Conservation (phyloP, 1,139 yeast genomes). For the Yamadazyma dendronema region DNA sequence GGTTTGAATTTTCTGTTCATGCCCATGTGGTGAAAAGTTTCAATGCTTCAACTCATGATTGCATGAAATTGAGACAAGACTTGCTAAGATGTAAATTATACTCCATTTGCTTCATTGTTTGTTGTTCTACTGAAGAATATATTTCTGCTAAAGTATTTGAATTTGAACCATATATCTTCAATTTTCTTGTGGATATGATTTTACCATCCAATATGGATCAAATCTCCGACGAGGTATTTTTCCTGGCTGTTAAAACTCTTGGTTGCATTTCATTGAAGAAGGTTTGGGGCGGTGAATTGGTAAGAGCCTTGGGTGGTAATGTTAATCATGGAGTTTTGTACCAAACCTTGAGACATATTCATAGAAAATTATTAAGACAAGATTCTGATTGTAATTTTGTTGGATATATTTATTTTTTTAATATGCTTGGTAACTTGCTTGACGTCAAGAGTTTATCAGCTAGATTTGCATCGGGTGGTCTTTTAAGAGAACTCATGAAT, state of each 20-base stretch:
- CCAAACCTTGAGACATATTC: conserved; percentile 65
- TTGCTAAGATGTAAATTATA: conserved; percentile 64
- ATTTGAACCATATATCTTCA: conserved; percentile 71
- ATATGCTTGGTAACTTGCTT: conserved; percentile 56
- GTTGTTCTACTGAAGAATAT: conserved; percentile 51
- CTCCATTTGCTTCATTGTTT: conserved; percentile 57
- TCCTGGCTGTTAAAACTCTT: conserved; percentile 65
- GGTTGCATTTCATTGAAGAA: conserved; percentile 70
- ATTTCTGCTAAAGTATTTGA: conserved; percentile 69
- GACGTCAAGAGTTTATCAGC: conserved; percentile 52
- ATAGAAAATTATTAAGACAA: conserved; percentile 43
- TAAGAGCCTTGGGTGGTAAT: conserved; percentile 85
- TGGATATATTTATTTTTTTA: conserved; percentile 55
- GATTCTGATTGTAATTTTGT: conserved; percentile 36
- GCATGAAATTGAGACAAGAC: conserved; percentile 54
- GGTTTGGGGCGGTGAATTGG: conserved; percentile 73
- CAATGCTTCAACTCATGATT: conserved; percentile 53
- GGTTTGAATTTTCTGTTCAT: conserved; percentile 63
- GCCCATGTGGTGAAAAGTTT: conserved; percentile 74
- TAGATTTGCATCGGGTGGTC: conserved; percentile 60
- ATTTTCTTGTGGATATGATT: conserved; percentile 67
- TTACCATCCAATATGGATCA: conserved; percentile 52
- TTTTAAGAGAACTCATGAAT: conserved; percentile 63
- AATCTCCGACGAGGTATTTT: conserved; percentile 51
- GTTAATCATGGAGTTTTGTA: conserved; percentile 82